Evolutionary conservation across 441 rosid species (phyloP), one percentile per base, ranked within the genome.

Genomic region (Aleurites moluccanus): DNA sequence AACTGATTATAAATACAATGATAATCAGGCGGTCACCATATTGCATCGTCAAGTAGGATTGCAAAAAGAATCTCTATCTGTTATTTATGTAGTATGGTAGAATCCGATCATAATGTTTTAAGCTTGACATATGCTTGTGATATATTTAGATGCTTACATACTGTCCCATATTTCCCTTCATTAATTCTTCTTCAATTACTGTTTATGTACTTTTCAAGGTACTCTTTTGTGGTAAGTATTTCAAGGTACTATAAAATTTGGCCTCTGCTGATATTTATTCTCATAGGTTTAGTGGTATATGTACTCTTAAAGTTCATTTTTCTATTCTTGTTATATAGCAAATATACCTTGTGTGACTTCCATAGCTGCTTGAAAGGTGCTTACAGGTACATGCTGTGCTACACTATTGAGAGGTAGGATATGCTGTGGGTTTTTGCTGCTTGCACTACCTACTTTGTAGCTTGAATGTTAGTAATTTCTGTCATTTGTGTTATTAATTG

Each of bases 381-480:
- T 83, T 81, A 85, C 85, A 84, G 88, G 86, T 88, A 79, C 86
- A 70, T 84, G 84, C 83, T 67, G 78, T 85, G 86, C 85, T 83
- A 74, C 86, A 77, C 79, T 84, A 59, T 84, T 86, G 91, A 84
- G 86, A 83, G 88, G 87, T 88, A 86, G 89, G 82, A 81, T 78
- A 76, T 85, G 86, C 85, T 85, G 80, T 83, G 86, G 85, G 78
- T 83, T 84, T 81, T 86, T 81, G 80, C 86, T 83, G 86, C 86
- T 84, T 83, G 86, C 86, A 76, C 78, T 81, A 70, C 83, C 86
- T 81, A 80, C 89, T 75, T 78, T 80, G 50, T 84, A 78, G 77
- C 80, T 75, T 78, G 80, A 85, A 78, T 75, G 87, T 85, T 84
- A 78, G 89, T 84, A 81, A 75, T 75, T 81, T 82, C 72, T 73